Conservation (phyloP, 257 asterid genomes). For the Fraxinus anomala region DNA sequence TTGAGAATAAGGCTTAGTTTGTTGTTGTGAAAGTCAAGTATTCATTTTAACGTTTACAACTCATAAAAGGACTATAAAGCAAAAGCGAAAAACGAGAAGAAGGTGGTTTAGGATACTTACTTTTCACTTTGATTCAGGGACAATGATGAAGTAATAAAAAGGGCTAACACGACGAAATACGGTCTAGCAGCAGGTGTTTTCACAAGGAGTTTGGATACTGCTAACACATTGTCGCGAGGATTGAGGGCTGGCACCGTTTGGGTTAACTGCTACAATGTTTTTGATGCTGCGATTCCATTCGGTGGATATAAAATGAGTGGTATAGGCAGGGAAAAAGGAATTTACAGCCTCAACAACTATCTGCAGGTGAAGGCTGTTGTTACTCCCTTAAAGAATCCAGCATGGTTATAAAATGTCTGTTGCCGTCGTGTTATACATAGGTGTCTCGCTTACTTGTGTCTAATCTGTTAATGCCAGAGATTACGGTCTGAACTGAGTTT, state of each 20-base stretch:
- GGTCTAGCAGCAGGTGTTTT: conserved; percentile 97
- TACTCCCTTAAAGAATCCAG: conserved; percentile 73
- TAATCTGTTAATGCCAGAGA: background rate
- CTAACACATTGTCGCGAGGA: conserved; percentile 75
- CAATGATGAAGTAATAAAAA: conserved; percentile 62
- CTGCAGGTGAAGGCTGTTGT: conserved; percentile 92
- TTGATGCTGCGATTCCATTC: conserved; percentile 95
- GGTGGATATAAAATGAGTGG: conserved; percentile 99
- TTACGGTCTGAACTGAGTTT: background rate
- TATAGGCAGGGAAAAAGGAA: conserved; percentile 88
- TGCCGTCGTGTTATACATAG: background rate
- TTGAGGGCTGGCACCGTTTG: conserved; percentile 82
- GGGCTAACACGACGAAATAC: conserved; percentile 63
- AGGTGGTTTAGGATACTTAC: background rate
- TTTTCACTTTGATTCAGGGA: conserved; percentile 46
- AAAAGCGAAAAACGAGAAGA: background rate
- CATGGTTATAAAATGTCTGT: conserved; percentile 53
- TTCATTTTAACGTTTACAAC: background rate
- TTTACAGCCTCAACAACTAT: conserved; percentile 83
- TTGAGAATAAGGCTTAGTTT: background rate
- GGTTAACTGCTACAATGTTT: conserved; percentile 74
- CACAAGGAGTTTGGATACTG: conserved; percentile 77
- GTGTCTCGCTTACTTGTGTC: background rate
- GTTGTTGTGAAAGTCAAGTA: background rate
- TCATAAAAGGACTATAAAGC: background rate